Base-by-base conservation (phyloP, 2,329 filamentous ascomycete species). In the Zymoseptoria ardabiliae region DNA sequence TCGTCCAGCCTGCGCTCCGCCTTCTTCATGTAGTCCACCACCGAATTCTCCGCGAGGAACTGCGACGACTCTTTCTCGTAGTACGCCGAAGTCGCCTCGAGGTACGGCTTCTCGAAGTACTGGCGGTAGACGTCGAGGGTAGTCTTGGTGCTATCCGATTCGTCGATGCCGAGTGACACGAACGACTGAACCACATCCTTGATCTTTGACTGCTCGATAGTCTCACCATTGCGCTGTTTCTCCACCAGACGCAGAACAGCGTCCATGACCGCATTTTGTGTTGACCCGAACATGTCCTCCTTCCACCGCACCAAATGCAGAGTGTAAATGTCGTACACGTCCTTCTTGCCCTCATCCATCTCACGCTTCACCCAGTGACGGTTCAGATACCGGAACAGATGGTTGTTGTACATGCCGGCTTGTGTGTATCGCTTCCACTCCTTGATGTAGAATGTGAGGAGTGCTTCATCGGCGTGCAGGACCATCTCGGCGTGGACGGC, bases 21-120 rank as follows among this genome's bases (percentile, higher is more conserved):
- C 82, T 99, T 99, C 81, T 97, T 97, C 94, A 99, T 97, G 77
- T 97, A 99, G 72, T 99, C 94, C 35, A 99, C 92, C 3, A 99
- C 91, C 64, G 89, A 96, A 73, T 99, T 99, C 74, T 97, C 93
- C 10, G 91, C 90, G 35, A 99, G 85, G 72, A 99, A 99, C 64
- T 91, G 88, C 69, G 91, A 90, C 20, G 94, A 97, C 74, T 99
- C 95, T 52, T 88, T 86, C 68, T 91, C 82, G 74, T 99, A 99
- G 77, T 96, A 99, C 28, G 81, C 78, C 68, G 84, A 85, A 9
- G 94, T 99, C 2, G 91, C 90, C 5, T 82, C 81, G 56, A 99
- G 82, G 81, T 97, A 99, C 0, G 95, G 94, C 69, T 84, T 85
- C 77, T 99, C 93, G 71, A 99, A 99, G 77, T 91, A 89, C 73